These are phyloP conservation scores for Ophiostoma populinum DNA, from an alignment of 2,329 filamentous ascomycete genomes.

Conservation along the genomic window DNA sequence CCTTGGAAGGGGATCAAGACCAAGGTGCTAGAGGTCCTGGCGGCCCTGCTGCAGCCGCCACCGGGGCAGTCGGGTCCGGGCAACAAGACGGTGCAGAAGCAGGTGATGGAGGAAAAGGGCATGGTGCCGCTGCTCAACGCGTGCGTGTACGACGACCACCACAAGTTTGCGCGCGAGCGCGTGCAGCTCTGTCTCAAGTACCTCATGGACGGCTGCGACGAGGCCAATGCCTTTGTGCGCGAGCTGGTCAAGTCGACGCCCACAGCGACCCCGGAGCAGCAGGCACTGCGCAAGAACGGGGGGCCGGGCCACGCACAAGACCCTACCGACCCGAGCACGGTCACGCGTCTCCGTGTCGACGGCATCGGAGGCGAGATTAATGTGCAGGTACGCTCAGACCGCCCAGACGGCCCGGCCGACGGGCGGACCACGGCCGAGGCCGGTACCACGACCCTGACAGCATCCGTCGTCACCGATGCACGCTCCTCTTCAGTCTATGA, in stretches of 20 bases:
- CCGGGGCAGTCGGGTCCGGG: conserved; percentile 39
- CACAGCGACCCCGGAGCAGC: conserved; percentile 11
- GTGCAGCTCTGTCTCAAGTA: conserved; percentile 80
- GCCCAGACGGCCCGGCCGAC: conserved; percentile 3
- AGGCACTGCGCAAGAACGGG: conserved; percentile 4
- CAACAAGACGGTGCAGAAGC: conserved; percentile 64
- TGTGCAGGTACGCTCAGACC: conserved; percentile 29
- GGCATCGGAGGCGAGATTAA: conserved; percentile 39
- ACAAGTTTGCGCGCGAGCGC: conserved; percentile 85
- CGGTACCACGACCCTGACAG: not conserved
- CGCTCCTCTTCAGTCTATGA: conserved; percentile 1
- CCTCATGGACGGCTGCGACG: conserved; percentile 56
- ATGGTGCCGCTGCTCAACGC: conserved; percentile 79
- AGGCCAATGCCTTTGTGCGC: conserved; percentile 54
- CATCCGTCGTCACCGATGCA: not conserved
- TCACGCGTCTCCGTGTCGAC: conserved; percentile 32
- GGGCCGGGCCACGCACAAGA: not conserved
- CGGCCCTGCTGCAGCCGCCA: conserved; percentile 75
- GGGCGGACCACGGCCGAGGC: not conserved
- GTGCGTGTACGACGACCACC: conserved; percentile 81
- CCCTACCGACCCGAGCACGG: not conserved
- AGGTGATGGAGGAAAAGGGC: conserved; percentile 70
- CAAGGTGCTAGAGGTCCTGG: conserved; percentile 77
- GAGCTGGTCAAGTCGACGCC: conserved; percentile 30
- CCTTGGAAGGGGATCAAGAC: conserved; percentile 69